These are phyloP conservation scores for Diaporthe sp. DNA, from an alignment of 2,329 filamentous ascomycete genomes.

Conservation along the genomic window DNA sequence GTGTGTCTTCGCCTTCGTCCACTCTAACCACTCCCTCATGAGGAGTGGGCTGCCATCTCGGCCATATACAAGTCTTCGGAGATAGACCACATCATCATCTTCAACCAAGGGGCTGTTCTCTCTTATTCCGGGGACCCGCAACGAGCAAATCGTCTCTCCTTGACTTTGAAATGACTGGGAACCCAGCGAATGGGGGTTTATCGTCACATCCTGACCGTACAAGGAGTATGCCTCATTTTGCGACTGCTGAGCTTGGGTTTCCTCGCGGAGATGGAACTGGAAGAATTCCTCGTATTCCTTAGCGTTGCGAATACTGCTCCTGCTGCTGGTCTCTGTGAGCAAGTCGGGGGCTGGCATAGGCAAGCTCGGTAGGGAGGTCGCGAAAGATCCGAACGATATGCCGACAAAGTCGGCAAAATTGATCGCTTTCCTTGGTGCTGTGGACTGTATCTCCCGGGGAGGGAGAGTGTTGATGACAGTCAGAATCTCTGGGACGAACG, in stretches of 20 bases:
- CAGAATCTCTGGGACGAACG: constrained; percentile 43
- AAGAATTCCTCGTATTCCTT: constrained; percentile 43
- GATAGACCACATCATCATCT: constrained; percentile 44
- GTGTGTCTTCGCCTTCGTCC: not conserved
- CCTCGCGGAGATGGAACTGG: constrained; percentile 39
- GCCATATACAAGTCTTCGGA: constrained; percentile 44
- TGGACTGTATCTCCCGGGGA: constrained; percentile 30
- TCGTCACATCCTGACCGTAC: constrained; percentile 41
- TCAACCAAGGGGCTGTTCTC: constrained; percentile 45
- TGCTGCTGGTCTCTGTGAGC: not conserved
- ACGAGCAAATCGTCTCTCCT: constrained; percentile 34
- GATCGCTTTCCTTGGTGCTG: constrained; percentile 34
- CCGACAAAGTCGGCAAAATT: constrained; percentile 37
- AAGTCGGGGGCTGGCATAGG: not conserved
- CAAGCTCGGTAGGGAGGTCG: constrained; percentile 32
- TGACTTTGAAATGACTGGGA: constrained; percentile 13
- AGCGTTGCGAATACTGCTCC: constrained; percentile 12
- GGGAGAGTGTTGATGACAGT: constrained; percentile 42
- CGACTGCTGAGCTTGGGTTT: constrained; percentile 38
- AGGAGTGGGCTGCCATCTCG: constrained; percentile 8
- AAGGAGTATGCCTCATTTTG: constrained; percentile 43
- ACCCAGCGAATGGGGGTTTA: constrained; percentile 11
- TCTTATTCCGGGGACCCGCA: constrained; percentile 45
- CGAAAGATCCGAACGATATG: constrained; percentile 24
- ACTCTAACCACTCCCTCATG: constrained; percentile 35